Conservation (phyloP, 768 basidiomycete species). For the Lactarius sp. region DNA sequence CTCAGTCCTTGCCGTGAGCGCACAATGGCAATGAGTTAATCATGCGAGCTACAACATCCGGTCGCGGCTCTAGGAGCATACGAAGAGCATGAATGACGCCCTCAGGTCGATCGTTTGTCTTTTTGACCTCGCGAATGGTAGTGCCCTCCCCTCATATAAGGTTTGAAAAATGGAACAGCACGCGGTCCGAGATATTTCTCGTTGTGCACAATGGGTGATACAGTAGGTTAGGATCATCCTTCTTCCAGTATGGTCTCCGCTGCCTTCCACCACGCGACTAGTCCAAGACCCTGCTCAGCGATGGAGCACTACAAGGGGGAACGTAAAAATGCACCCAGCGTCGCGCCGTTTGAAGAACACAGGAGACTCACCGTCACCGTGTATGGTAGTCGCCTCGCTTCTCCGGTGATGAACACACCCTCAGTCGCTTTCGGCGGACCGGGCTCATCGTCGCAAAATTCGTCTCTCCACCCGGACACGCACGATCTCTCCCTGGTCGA, state of each 20-base stretch:
- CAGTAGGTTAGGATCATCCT: conserved; percentile 27
- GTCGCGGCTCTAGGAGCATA: neutral
- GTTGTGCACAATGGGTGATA: neutral
- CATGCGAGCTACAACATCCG: neutral
- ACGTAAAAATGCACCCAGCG: neutral
- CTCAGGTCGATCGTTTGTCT: neutral
- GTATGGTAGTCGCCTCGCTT: conserved; percentile 56
- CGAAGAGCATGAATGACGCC: neutral
- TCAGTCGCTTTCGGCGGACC: conserved; percentile 74
- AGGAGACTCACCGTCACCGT: conserved; percentile 53
- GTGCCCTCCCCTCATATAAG: too few relatives aligned
- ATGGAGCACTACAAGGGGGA: conserved; percentile 59
- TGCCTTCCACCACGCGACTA: conserved; percentile 68
- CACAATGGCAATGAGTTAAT: neutral
- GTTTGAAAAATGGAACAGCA: neutral
- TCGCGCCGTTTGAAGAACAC: too few relatives aligned
- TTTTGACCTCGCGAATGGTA: neutral
- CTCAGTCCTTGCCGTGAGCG: neutral
- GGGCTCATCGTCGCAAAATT: conserved; percentile 83
- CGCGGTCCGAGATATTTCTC: neutral
- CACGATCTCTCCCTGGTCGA: conserved; percentile 69
- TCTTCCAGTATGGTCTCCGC: conserved; percentile 40
- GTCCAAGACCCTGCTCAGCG: conserved; percentile 77
- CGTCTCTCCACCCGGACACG: conserved; percentile 79
- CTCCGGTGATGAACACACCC: conserved; percentile 53